phyloP scores from a whole-genome alignment of 352 stramenopile species.

The Globisporangium nagaii region DNA sequence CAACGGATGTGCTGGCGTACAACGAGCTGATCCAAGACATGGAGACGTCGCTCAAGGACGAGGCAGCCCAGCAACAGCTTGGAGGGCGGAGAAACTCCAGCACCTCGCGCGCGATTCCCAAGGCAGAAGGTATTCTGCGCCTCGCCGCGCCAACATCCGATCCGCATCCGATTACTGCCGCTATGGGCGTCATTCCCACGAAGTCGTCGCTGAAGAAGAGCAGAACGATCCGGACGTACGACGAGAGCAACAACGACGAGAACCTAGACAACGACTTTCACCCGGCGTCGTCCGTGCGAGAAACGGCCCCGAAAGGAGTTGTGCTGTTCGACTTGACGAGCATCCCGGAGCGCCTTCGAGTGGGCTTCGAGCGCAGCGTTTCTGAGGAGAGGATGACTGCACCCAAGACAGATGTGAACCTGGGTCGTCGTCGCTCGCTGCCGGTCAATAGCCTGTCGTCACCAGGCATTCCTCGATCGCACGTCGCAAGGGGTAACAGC shows the following conservation, averaged over 20 bases:
- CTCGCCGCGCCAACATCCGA: not conserved
- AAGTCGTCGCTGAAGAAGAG: conserved; percentile 7
- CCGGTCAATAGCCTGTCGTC: conserved; percentile 34
- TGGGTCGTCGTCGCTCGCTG: conserved; percentile 30
- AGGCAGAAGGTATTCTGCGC: conserved; percentile 1
- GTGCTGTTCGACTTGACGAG: conserved; percentile 45
- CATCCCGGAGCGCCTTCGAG: conserved; percentile 16
- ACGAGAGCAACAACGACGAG: conserved; percentile 6
- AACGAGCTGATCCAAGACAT: conserved; percentile 66
- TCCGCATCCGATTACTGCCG: not conserved
- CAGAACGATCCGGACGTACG: not conserved
- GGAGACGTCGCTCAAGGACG: conserved; percentile 22
- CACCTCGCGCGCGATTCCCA: not conserved
- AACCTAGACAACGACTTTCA: conserved; percentile 10
- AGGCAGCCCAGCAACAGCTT: not conserved
- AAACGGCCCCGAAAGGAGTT: conserved; percentile 21
- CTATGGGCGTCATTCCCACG: conserved; percentile 3
- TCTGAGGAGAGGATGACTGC: not conserved
- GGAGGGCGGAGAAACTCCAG: not conserved
- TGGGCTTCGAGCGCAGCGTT: conserved; percentile 8
- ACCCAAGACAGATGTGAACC: conserved; percentile 3
- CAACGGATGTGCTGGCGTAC: conserved; percentile 52
- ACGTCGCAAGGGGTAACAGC: conserved; percentile 1
- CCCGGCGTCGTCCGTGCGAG: conserved; percentile 4
- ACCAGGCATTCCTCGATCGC: not conserved